Base-by-base conservation (phyloP, 192 early-diverging fungal genomes). In the Endogone sp. region DNA sequence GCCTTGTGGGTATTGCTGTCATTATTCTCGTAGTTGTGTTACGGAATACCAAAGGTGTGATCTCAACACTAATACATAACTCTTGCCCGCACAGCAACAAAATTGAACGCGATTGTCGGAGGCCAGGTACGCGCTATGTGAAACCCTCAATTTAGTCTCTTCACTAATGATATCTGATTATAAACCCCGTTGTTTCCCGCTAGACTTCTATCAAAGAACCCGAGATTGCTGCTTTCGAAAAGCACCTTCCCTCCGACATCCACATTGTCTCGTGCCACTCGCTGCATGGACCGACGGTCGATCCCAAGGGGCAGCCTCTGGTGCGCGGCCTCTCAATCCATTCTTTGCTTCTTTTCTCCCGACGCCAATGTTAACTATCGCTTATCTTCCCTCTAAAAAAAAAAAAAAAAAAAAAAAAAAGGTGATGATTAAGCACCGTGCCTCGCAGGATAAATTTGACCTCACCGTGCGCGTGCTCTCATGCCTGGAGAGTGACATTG, bases 221-320 rank as follows among this genome's bases (percentile, higher is more conserved):
- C 0, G 97, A 99, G 79, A 92, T 99, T 65, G 74, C 63, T 4
- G 96, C 96, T 3, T 97, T 99, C 67, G 92, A 94, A 23, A 84
- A 84, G 71, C 82, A 94, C 73, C 68, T 99, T 22, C 96, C 97
- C 1, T 44, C 68, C 0, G 97, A 99, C 78, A 93, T 94, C n/a
- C 87, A 95, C 71, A 97, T 99, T 62, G 88, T 99, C 8, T 91
- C 94, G 4, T 94, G 92, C 62, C 97, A 99, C 74, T 96, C 94
- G 3, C 87, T 99, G 84, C 97, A 99, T 70, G 97, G 97, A 2
- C 97, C 97, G 0, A 89, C 86, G 44, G 92, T 98, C 58, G 79
- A 88, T 44, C 86, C 96, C 0, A 84, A 84, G 65, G 90, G 88
- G 0, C 95, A 95, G 68, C 93, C 95, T 16, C 72, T 94, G 68